Conservation (phyloP, 176 grass and related monocot genomes). For the Tillandsia fasciculata region DNA sequence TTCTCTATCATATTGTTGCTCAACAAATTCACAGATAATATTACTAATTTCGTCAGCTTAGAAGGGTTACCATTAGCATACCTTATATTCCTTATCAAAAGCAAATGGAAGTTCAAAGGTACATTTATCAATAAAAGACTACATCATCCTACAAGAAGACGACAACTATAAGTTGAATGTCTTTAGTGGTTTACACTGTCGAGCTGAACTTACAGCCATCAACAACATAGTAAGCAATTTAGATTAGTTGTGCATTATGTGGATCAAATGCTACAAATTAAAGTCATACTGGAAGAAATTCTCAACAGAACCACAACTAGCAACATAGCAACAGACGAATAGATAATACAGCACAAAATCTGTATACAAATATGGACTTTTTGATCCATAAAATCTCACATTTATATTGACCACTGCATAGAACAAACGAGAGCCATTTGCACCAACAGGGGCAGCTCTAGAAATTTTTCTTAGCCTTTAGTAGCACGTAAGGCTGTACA, state of each 20-base stretch:
- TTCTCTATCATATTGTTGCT: not conserved
- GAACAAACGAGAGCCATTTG: too few species aligned
- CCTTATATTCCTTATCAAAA: too few species aligned
- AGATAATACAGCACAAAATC: too few species aligned
- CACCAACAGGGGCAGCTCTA: too few species aligned
- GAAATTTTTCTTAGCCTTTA: too few species aligned
- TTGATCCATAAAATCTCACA: too few species aligned
- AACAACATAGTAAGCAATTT: not conserved
- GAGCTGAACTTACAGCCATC: not conserved
- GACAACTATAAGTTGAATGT: not conserved
- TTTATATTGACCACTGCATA: too few species aligned
- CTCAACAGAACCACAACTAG: not conserved
- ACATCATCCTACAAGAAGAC: not conserved
- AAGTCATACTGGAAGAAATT: not conserved
- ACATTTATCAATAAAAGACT: not conserved
- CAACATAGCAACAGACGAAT: not conserved
- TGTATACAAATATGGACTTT: too few species aligned
- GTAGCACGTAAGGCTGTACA: too few species aligned
- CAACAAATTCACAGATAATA: not conserved
- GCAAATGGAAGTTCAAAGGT: not conserved
- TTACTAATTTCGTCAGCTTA: not conserved
- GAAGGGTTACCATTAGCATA: too few species aligned
- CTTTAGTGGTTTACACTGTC: not conserved
- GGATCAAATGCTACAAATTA: not conserved
- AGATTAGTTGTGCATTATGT: not conserved